phyloP scores from a whole-genome alignment of 2,329 filamentous ascomycete species.

The Tolypocladium pustulatum region DNA sequence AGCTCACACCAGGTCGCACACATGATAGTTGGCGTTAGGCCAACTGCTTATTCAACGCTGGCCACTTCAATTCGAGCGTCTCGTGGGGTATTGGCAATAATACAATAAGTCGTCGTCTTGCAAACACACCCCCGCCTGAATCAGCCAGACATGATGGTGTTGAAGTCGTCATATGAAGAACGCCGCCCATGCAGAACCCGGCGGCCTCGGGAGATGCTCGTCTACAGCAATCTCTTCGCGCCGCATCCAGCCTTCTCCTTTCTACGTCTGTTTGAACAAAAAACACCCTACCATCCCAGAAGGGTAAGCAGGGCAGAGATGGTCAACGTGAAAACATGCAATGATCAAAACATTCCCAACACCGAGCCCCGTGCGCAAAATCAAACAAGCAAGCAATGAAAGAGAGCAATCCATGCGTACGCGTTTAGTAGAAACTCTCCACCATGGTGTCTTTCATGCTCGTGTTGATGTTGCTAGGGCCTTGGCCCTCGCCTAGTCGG shows the following conservation, averaged over 20 bases:
- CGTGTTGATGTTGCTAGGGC: constrained; percentile 67
- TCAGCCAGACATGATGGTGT: not conserved
- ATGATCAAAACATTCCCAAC: constrained; percentile 4
- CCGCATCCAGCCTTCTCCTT: not conserved
- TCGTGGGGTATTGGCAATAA: not conserved
- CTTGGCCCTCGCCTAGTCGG: constrained; percentile 78
- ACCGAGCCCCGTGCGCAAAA: constrained; percentile 4
- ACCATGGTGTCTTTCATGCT: constrained; percentile 96
- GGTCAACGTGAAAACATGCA: not conserved
- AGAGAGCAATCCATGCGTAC: constrained; percentile 4
- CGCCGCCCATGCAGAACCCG: not conserved
- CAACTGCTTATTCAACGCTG: not conserved
- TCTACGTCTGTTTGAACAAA: not conserved
- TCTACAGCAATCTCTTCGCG: not conserved
- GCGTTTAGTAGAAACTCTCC: constrained; percentile 84
- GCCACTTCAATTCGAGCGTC: not conserved
- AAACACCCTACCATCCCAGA: constrained; percentile 1
- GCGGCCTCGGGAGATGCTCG: not conserved
- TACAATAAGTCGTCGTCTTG: not conserved
- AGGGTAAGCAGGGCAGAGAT: not conserved
- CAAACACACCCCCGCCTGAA: not conserved
- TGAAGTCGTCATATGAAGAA: not conserved
- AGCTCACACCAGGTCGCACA: not conserved
- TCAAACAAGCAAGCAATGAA: constrained; percentile 4
- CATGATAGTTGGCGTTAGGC: not conserved